A percentile compares a stretch with the other conserved stretches of the same genome.
Conservation (phyloP, 1,139 yeast species). For the Entelexis paramagnoliae region DNA sequence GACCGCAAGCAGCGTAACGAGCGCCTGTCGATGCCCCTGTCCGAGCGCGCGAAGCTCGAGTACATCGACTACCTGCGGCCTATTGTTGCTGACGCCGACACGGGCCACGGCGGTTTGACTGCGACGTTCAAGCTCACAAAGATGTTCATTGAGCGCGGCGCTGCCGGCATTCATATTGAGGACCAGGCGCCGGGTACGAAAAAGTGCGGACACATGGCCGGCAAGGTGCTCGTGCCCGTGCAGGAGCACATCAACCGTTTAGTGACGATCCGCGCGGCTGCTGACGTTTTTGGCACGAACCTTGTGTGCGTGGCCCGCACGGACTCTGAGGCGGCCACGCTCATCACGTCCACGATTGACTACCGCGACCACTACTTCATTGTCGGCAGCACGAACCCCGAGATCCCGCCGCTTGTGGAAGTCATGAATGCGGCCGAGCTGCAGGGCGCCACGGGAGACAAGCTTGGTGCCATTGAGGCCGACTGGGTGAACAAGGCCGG, state of each 20-base stretch:
- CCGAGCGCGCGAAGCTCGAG: slow-evolving; percentile 50
- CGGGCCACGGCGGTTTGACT: slow-evolving; percentile 97
- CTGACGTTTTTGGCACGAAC: slow-evolving; percentile 84
- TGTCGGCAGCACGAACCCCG: slow-evolving; percentile 83
- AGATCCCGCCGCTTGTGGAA: slow-evolving; percentile 60
- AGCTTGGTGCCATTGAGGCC: slow-evolving; percentile 61
- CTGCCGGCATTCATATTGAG: slow-evolving; percentile 97
- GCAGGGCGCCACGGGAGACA: slow-evolving; percentile 60
- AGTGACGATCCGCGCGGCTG: slow-evolving; percentile 89
- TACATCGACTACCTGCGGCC: slow-evolving; percentile 81
- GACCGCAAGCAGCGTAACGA: slow-evolving; percentile 94
- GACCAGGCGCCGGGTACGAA: slow-evolving; percentile 99
- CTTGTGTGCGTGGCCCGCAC: slow-evolving; percentile 87
- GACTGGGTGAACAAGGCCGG: slow-evolving; percentile 82
- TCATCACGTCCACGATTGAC: slow-evolving; percentile 87
- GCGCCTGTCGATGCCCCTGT: slow-evolving; percentile 50
- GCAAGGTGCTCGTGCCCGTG: slow-evolving; percentile 93
- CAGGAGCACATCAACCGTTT: slow-evolving; percentile 93
- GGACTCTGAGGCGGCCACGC: slow-evolving; percentile 94
- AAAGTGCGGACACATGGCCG: slow-evolving; percentile 98
- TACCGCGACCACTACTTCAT: slow-evolving; percentile 89
- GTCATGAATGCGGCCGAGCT: slow-evolving; percentile 75
- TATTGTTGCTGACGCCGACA: slow-evolving; percentile 93
- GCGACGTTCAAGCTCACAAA: slow-evolving; percentile 93
- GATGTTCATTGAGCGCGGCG: slow-evolving; percentile 95